Base-by-base conservation (phyloP, 345 rosid genomes). In the Eucalyptus regnans region DNA sequence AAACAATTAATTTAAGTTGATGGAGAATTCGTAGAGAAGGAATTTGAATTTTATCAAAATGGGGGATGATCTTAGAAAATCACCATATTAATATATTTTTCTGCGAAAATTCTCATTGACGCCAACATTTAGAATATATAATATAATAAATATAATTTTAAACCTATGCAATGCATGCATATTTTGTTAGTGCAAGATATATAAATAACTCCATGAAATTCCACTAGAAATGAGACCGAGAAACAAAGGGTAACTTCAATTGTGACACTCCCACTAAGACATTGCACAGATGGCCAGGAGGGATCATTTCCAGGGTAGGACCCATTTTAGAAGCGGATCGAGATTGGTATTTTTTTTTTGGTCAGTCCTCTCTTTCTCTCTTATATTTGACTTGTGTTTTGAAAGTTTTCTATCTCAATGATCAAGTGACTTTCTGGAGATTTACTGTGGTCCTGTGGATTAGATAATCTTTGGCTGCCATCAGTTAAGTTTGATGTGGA, bases 171-270 rank as follows among this genome's bases (percentile, higher is more conserved):
- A 33, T 68, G 23, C 12, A 33, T 8, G 23, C 80, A 16, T 10
- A 68, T 68, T 7, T 68, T 31, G 22, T 68, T 66, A 31, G 79
- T 66, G 79, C 12, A 66, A 66, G 43, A 68, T 68, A 64, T n/a
- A 33, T 68, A 17, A 8, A 33, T 68, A 68, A 68, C 12, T 68
- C 43, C 80, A 8, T 33, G 80, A 68, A 68, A 68, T 31, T 68
- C 11, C 23, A 17, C 22, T 33, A 31, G 43, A 31, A 68, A 31
- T 68, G 43, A 68, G 43, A 33, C 7, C 10, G 80, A 68, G 44
- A 33, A 68, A 68, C 44, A 68, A 92, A 94, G 90, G 92, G 92
- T 88, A 50, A 89, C 86, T 90, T 91, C 89, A 91, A 91, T 76
- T 44, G 52, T n/a, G 87, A 86, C 60, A 50, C 60, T 86, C 17